Evolutionary conservation across 352 stramenopile species (phyloP), one percentile per base, ranked within the genome.

Genomic region (Pythium volutum): DNA sequence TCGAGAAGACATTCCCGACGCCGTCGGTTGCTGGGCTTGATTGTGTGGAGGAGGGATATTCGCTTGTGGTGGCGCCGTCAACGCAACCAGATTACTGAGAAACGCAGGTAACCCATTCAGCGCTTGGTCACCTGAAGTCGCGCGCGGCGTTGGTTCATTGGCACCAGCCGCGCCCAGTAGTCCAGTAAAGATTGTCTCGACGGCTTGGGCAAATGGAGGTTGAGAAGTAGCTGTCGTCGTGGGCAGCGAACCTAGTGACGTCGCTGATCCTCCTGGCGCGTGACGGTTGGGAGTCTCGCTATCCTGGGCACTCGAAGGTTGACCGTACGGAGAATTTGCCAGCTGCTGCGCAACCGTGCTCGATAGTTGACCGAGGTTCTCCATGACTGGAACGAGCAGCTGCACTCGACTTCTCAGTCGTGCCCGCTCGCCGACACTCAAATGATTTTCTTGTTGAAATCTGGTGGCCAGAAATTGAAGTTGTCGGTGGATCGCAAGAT

Each of bases 401-500:
- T 57, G 55, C 18, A 69, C 55, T 49, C 62, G 54, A 23, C 26
- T 49, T 38, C 62, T 45, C 27, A 70, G 29, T 1, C 43, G 46
- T n/a, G 27, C 53, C 1, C 50, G 63, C 43, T 70, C 63, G 14
- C n/a, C 42, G 2, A 7, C 6, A 27, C 14, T 62, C 25, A 70
- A 16, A 29, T 59, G 26, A 27, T 61, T 62, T 12, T 70, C 63
- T 14, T 62, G 55, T 25, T 61, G 42, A 48, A 70, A 62, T 4
- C 63, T 15, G 10, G 34, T 53, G 2, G 63, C 48, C 8, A 70
- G 20, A 14, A 70, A 70, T 29, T 64, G 55, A 6, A 70, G 25
- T 22, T 70, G 63, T 9, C 63, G 55, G 23, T 70, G 63, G 16
- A 65, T 65, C 0, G 63, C 63, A n/a, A 70, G 46, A 36, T 70